Conservation (phyloP, 768 basidiomycete species). For the Tulasnella sp. region DNA sequence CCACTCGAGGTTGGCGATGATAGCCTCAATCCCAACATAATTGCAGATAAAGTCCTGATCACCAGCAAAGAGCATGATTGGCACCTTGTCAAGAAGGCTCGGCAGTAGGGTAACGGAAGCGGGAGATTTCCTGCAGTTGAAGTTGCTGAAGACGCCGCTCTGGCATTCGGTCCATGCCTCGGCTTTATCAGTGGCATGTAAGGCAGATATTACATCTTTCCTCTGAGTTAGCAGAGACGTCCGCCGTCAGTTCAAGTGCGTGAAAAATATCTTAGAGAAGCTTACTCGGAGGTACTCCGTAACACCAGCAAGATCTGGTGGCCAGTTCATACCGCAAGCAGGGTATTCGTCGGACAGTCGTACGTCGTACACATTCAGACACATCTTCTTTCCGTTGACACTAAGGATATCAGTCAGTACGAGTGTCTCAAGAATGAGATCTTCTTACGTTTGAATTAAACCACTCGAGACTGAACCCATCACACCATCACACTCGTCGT, state of each 20-base stretch:
- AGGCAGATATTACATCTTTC: constrained; percentile 68
- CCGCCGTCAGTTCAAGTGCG: constrained; percentile 3
- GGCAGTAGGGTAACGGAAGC: constrained; percentile 78
- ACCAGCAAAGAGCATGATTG: constrained; percentile 87
- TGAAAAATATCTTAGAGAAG: background rate
- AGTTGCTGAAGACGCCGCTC: constrained; percentile 57
- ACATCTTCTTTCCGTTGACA: constrained; percentile 64
- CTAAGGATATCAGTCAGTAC: constrained; percentile 41
- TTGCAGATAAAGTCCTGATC: constrained; percentile 98
- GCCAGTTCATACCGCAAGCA: constrained; percentile 98
- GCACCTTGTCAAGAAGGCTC: constrained; percentile 68
- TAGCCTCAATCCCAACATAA: constrained; percentile 81
- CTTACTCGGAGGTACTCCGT: constrained; percentile 77
- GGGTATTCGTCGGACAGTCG: constrained; percentile 81
- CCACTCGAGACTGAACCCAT: constrained; percentile 46
- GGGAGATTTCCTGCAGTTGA: constrained; percentile 54
- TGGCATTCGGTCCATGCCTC: constrained; percentile 88
- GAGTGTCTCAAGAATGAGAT: background rate
- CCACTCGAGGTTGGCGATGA: constrained; percentile 83
- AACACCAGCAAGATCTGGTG: constrained; percentile 73
- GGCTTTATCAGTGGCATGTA: constrained; percentile 75
- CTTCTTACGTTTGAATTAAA: constrained; percentile 31
- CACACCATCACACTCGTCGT: constrained; percentile 58
- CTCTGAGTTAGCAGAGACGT: constrained; percentile 48
- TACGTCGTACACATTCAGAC: constrained; percentile 93